Base-by-base conservation (phyloP, 768 basidiomycete genomes). In the Pholiota microspora region DNA sequence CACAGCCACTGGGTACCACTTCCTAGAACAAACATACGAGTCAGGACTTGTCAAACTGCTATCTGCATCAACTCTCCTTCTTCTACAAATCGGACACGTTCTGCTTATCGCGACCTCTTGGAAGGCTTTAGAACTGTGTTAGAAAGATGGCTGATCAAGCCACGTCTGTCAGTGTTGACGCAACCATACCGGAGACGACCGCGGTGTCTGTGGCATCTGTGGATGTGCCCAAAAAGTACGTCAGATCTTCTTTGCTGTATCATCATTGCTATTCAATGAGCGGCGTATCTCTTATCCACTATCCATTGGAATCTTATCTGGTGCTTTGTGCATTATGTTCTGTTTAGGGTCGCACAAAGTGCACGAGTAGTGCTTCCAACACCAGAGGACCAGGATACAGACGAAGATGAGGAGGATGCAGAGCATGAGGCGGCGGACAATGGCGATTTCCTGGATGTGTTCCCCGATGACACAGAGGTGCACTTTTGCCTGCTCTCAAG, bases 401-500 rank as follows among this genome's bases (percentile, higher is more conserved):
- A 79, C 12, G 77, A 80, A 40, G 76, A 78, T 29, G 62, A 68
- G 6, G 78, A 78, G 28, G 78, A 77, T 4, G 66, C 64, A 3
- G 69, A 64, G 21, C 67, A 68, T 6, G 72, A 77, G 58, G 71
- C 70, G 47, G 72, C 73, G 51, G 80, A 83, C 23, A 83, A 85
- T 45, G 84, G 79, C 2, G 85, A 94, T 65, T 82, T 88, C 9
- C 72, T 96, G 18, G 83, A 76, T 47, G 86, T 86, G 59, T 86
- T 89, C 58, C 92, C 94, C 1, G 90, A 92, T 55, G 87, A 94
- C 31, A 89, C 89, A 1, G 85, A 92, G 69, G 94, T 92, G 62
- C 59, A 83, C 55, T 45, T 24, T 24, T 9, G 35, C 32, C 13
- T 31, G 18, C n/a, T 53, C 9, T 21, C 32, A 29, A 57, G 29